Evolutionary conservation across 2,329 filamentous ascomycete species (phyloP), one percentile per base, ranked within the genome.

Genomic region (Xylariales sp.): DNA sequence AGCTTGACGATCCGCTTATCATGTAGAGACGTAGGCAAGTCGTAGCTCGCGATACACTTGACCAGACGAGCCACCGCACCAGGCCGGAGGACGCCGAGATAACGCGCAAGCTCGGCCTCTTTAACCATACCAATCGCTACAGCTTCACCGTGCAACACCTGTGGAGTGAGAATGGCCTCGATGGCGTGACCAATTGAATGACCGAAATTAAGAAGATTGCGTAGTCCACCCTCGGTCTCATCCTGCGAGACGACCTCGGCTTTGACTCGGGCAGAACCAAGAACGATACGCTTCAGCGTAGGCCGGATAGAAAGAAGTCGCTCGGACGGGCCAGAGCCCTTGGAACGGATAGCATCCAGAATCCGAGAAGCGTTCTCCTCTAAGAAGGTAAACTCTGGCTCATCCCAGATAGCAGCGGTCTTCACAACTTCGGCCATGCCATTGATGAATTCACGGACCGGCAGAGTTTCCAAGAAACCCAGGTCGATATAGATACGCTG

Each of bases 101-200:
- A 87, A 43, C 93, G 84, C 18, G 93, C 88, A 42, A 98, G 71
- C 62, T 97, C 93, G 9, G 91, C 93, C 65, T 98, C 93, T 62
- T 94, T 95, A 45, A 97, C 87, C 93, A 98, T 98, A 19, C 93
- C 93, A 52, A 98, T 95, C 16, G 93, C 88, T 9, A 98, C 91
- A 48, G 87, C 89, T 61, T 98, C 93, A 46, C 93, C 93, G 57
- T 98, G 93, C 5, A 98, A 78, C 27, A 98, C 82, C 63, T 98
- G 91, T 0, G 93, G 93, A 0, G 94, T 95, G 31, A 97, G 74
- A 33, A 98, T 89, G 20, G 93, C 93, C 66, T 98, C 93, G 54
- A 91, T 89, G 14, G 93, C 93, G 64, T 98, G 93, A 11, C 93
- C 93, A 51, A 98, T 97, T 1, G 93, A 97, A 62, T 98, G 93